Evolutionary conservation across 352 stramenopile species (phyloP), one percentile per base, ranked within the genome.

Genomic region (Phytopythium mirpurense): DNA sequence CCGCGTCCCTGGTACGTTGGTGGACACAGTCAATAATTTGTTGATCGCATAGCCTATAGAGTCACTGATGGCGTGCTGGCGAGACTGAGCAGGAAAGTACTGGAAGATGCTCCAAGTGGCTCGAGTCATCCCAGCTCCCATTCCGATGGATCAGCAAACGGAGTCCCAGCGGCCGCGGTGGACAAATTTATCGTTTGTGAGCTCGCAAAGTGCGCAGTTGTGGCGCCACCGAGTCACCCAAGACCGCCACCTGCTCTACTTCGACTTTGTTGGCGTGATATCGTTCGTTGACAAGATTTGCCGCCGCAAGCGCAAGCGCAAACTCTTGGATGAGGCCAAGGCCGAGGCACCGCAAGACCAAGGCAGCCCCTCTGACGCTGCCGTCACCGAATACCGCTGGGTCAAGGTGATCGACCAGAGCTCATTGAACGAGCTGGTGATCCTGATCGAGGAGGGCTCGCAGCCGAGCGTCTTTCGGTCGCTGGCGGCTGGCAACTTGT

Each of bases 211-310:
- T 18, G 64, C 62, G 5, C 57, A 67, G 7, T 58, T 70, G 16
- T 75, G 59, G 59, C 46, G 46, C 16, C 44, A 59, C 8, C 61
- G 47, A 0, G 48, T 41, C 3, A 49, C 58, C 9, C 41, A 62
- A 1, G 52, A 58, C 3, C n/a, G 50, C 0, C 52, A 68, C 3
- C 44, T 29, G 0, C 68, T 72, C 37, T 78, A 73, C 45, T 90
- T 90, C 24, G 79, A 90, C 47, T 81, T 86, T 35, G 73, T 87
- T 15, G 79, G 79, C 2, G 69, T 90, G 0, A 46, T 88, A 12
- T 78, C 74, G 2, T 74, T 67, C 56, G 74, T 84, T 12, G 69
- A 72, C 1, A 68, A 65, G 21, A 65, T 83, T 23, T 74, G 62
- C 32, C 65, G 69, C 16, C 35, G 45, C 1, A n/a, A n/a, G n/a